Conservation (phyloP, 805 yeast species). For the Candida lessepsii region DNA sequence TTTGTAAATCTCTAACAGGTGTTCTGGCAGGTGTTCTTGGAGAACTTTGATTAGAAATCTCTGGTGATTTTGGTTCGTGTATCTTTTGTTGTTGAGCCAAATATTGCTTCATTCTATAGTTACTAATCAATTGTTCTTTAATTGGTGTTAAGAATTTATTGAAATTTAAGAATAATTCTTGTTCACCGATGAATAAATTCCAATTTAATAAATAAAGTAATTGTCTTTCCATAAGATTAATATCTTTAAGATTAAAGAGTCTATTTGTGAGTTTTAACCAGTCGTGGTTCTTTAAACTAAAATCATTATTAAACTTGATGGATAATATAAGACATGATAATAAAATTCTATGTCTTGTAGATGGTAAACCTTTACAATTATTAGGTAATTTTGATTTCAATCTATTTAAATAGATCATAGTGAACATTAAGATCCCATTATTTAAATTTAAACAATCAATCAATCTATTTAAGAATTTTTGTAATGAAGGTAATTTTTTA, state of each 20-base stretch:
- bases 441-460: constrained; percentile 78
- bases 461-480: constrained; percentile 69
- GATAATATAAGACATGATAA: constrained; percentile 72
- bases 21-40: not conserved
- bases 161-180: constrained; percentile 43
- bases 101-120: constrained; percentile 30
- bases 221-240: constrained; percentile 80
- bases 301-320: constrained; percentile 74
- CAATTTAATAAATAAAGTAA: constrained; percentile 65
- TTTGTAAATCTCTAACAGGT: too few relatives aligned
- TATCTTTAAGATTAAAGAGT: constrained; percentile 62
- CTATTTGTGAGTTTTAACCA: constrained; percentile 83
- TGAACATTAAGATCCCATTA: constrained; percentile 73
- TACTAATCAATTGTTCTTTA: constrained; percentile 36
- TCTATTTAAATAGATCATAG: constrained; percentile 65
- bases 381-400: constrained; percentile 60
- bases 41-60: not conserved
- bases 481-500: constrained; percentile 61
- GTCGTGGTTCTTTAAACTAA: constrained; percentile 73
- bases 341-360: constrained; percentile 76
- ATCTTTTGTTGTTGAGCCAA: constrained; percentile 12
- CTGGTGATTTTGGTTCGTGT: constrained; percentile 4
- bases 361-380: constrained; percentile 74
- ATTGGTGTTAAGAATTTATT: constrained; percentile 52
- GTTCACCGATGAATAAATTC: constrained; percentile 54